Base-by-base conservation (phyloP, 257 asterid species). In the Jacaranda mimosifolia region DNA sequence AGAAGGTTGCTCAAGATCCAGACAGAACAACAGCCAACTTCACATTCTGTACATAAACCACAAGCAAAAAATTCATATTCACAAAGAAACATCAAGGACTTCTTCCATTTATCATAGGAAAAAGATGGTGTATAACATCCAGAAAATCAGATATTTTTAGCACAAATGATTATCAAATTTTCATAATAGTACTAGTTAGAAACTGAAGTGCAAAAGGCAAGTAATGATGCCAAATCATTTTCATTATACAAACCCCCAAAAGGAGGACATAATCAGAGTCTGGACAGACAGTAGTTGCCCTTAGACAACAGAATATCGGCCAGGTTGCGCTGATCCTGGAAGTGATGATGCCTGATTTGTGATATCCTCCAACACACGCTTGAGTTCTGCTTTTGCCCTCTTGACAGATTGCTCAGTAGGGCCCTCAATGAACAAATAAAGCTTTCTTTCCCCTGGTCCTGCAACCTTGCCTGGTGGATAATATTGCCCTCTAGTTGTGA, bases 251-350 rank as follows among this genome's bases (percentile, higher is more conserved):
- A 75, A 42, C 10, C 42, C 49, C 42, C 60, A 10, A 6, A 67
- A 9, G 19, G 75, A 56, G 7, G 51, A 53, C 48, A 73, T 17
- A 19, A 39, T 42, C 14, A 35, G 59, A 36, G 55, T 11, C 58
- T 45, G 21, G 39, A 35, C 35, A 35, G 32, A 77, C 63, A 55
- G 72, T 42, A 66, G 63, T 48, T 59, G 82, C 68, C 39, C 80
- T 85, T 78, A 92, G 45, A 89, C 84, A 76, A 93, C 97, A 17
- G 92, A 88, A 80, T 94, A 94, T 26, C 95, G 85, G 19, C 98
- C 98, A 5, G 97, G 97, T 67, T 89, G 98, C 3, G 94, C 97
- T 7, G 98, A 84, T 66, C 96, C 96, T 38, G 98, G 98, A 85
- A 94, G 98, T 3, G 97, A 86, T 0, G 93, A 83, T 39, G 89